Conservation (phyloP, 2,329 filamentous ascomycete genomes). For the Amphichorda felina region DNA sequence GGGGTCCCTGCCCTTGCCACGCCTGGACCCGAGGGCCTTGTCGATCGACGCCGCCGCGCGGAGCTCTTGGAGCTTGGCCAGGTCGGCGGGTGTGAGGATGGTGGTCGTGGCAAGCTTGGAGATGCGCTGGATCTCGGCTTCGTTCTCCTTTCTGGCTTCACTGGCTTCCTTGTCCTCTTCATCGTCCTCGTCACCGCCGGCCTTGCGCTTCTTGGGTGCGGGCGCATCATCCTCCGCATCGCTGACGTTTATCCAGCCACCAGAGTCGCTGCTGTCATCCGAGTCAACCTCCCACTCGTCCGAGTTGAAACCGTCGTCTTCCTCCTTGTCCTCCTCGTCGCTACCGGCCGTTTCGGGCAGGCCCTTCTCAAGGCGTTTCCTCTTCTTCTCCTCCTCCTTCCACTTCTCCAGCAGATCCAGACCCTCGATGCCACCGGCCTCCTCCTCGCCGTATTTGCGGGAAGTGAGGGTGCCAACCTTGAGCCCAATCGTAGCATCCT, state of each 20-base stretch:
- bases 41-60: conserved; percentile 62
- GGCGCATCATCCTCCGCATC: conserved; percentile 70
- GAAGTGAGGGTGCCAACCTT: conserved; percentile 64
- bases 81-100: conserved; percentile 88
- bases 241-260: conserved; percentile 87
- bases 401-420: conserved; percentile 83
- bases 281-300: conserved; percentile 52
- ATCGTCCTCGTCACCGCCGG: conserved; percentile 10
- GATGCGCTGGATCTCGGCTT: conserved; percentile 36
- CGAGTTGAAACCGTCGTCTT: conserved; percentile 42
- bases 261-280: conserved; percentile 55
- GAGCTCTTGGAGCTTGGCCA: conserved; percentile 88
- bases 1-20: conserved; percentile 30
- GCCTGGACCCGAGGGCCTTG: conserved; percentile 39
- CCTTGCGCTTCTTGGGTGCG: conserved; percentile 33
- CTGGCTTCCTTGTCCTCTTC: conserved; percentile 24
- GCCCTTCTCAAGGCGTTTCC: conserved; percentile 58
- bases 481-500: conserved; percentile 76
- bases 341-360: conserved; percentile 50
- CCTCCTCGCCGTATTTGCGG: conserved; percentile 72
- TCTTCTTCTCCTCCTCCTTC: conserved; percentile 80
- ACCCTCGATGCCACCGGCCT: conserved; percentile 74
- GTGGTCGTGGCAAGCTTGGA: conserved; percentile 81
- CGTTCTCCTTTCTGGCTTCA: conserved; percentile 28
- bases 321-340: conserved; percentile 50